Conservation (phyloP, 768 basidiomycete genomes). For the Mycena rebaudengoi region DNA sequence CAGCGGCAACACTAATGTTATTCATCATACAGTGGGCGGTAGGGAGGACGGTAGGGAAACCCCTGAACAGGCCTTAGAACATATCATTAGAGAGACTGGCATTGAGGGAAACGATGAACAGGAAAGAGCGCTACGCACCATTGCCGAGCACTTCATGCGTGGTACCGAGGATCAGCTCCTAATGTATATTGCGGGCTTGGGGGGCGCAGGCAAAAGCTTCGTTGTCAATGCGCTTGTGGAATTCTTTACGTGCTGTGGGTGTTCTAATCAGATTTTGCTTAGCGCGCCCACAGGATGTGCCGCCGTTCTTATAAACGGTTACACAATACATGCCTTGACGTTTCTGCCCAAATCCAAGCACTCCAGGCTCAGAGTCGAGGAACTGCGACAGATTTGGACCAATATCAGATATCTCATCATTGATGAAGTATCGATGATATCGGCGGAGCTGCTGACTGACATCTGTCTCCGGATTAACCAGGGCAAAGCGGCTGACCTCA, state of each 20-base stretch:
- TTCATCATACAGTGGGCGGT: no score
- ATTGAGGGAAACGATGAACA: neutral
- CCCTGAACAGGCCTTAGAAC: neutral
- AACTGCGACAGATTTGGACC: no score
- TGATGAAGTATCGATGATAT: no score
- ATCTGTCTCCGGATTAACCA: no score
- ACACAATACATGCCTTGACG: conserved; percentile 1
- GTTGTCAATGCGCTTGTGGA: neutral
- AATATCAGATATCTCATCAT: no score
- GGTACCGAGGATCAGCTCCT: neutral
- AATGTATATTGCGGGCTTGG: neutral
- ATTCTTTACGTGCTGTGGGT: neutral
- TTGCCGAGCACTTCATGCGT: conserved; percentile 3
- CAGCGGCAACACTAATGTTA: no score
- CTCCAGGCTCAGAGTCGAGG: no score
- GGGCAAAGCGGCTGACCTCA: neutral
- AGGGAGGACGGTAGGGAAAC: no score
- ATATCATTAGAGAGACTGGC: neutral
- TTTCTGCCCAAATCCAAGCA: neutral
- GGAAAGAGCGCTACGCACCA: neutral
- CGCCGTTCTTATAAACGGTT: neutral
- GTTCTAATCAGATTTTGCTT: neutral
- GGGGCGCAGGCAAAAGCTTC: neutral
- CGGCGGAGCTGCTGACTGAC: no score
- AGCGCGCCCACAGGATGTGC: conserved; percentile 5